These are phyloP conservation scores for Crithidia fasciculata DNA, from an alignment of 208 protist genomes.

Conservation along the genomic window DNA sequence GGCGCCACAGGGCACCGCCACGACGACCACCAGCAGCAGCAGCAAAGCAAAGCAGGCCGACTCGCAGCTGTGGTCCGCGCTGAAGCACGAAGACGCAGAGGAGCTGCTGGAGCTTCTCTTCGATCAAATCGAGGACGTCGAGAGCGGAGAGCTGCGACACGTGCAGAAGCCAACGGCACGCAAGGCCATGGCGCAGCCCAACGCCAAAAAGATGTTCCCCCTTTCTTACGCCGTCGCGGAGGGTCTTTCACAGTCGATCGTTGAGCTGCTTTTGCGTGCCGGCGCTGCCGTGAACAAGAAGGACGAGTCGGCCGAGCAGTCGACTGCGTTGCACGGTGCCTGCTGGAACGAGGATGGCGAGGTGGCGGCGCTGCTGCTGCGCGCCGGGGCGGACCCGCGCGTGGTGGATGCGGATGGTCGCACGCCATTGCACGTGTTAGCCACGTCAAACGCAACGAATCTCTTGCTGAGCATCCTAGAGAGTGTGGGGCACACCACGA, in stretches of 20 bases:
- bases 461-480: constrained; percentile 39
- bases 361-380: constrained; percentile 36
- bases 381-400: constrained; percentile 51
- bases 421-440: constrained; percentile 66
- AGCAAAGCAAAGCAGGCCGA: constrained; percentile 17
- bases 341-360: constrained; percentile 61
- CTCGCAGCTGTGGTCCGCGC: constrained; percentile 47
- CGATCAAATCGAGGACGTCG: constrained; percentile 30
- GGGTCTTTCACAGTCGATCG: constrained; percentile 25
- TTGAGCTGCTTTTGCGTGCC: constrained; percentile 49
- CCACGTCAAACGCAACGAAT: constrained; percentile 41
- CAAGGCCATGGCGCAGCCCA: constrained; percentile 11
- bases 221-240: constrained; percentile 55
- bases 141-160: constrained; percentile 22
- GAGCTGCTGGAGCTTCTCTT: constrained; percentile 45
- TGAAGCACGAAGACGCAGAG: constrained; percentile 50
- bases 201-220: constrained; percentile 50
- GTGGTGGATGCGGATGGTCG: constrained; percentile 46
- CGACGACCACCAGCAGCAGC: background rate
- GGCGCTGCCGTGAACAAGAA: constrained; percentile 49
- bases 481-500: constrained; percentile 5
- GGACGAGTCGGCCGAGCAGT: constrained; percentile 38
- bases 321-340: constrained; percentile 51
- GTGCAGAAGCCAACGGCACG: constrained; percentile 20
- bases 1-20: constrained; percentile 15